These are phyloP conservation scores for Choiromyces venosus DNA, from an alignment of 495 filamentous ascomycete genomes.

Conservation along the genomic window DNA sequence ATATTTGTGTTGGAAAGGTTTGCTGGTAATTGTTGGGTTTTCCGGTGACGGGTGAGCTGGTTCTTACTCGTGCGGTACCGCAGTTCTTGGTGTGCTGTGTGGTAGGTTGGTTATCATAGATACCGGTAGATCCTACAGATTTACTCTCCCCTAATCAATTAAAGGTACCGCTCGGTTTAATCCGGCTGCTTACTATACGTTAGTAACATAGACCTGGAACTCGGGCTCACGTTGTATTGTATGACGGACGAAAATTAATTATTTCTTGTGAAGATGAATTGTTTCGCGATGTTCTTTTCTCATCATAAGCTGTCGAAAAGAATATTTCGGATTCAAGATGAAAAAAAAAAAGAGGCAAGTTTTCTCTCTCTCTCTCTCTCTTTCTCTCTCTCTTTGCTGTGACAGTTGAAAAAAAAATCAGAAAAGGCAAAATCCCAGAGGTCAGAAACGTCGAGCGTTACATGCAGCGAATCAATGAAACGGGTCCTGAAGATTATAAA, in stretches of 20 bases:
- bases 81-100: no score
- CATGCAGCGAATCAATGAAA: neutral
- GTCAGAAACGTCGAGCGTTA: neutral
- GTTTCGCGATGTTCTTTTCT: neutral
- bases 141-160: neutral
- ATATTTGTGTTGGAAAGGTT: neutral
- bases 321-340: neutral
- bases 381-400: neutral
- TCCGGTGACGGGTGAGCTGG: neutral
- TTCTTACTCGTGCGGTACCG: neutral
- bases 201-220: neutral
- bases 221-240: neutral
- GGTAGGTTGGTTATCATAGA: no score
- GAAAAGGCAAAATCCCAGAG: neutral
- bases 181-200: neutral
- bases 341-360: neutral
- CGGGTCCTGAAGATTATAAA: neutral
- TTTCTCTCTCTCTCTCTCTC: neutral
- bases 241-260: no score
- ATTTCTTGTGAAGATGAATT: no score
- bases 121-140: neutral
- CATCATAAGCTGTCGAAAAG: neutral
- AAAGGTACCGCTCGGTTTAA: neutral
- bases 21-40: neutral
- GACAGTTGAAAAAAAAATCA: no score